A percentile compares a stretch with the other conserved stretches of the same genome.
These are phyloP conservation scores for Pyrus bretschneideri DNA, from an alignment of 306 rosid genomes.

Conservation along the genomic window DNA sequence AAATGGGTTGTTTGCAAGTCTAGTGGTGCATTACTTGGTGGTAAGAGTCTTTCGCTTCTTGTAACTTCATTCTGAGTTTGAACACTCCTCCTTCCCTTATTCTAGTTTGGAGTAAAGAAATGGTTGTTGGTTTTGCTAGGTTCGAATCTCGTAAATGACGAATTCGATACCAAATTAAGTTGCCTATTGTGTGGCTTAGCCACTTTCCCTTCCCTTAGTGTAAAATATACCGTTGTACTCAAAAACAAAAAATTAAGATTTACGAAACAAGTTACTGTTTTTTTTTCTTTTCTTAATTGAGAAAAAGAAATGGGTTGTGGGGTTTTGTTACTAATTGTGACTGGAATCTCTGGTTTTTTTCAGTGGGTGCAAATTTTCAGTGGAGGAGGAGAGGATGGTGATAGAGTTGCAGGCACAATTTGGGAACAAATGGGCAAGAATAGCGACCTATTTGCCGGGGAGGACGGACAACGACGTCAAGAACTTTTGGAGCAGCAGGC, in stretches of 20 bases:
- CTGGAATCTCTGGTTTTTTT: neutral
- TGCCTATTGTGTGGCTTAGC: too few species aligned
- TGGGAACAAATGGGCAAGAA: constrained; percentile 95
- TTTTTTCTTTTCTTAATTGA: too few species aligned
- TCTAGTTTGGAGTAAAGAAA: too few species aligned
- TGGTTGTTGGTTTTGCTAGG: neutral
- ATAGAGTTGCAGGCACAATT: constrained; percentile 74
- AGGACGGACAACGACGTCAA: constrained; percentile 92
- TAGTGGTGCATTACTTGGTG: too few species aligned
- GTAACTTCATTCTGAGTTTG: too few species aligned
- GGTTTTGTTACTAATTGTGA: neutral
- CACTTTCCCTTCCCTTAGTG: too few species aligned
- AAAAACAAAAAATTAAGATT: too few species aligned
- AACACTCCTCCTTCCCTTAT: too few species aligned
- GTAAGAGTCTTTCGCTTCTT: too few species aligned
- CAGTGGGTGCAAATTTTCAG: constrained; percentile 84
- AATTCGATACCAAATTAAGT: too few species aligned
- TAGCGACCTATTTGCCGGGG: constrained; percentile 67
- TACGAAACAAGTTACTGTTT: neutral
- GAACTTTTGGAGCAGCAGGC: constrained; percentile 96
- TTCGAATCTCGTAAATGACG: too few species aligned
- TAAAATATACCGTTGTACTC: too few species aligned
- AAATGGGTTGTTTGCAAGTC: neutral
- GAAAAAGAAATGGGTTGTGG: neutral
- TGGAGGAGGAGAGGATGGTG: constrained; percentile 82